A percentile compares a stretch with the other conserved stretches of the same genome.
phyloP scores from a whole-genome alignment of 2,329 filamentous ascomycete species.

The Cadophora luteo-olivacea region DNA sequence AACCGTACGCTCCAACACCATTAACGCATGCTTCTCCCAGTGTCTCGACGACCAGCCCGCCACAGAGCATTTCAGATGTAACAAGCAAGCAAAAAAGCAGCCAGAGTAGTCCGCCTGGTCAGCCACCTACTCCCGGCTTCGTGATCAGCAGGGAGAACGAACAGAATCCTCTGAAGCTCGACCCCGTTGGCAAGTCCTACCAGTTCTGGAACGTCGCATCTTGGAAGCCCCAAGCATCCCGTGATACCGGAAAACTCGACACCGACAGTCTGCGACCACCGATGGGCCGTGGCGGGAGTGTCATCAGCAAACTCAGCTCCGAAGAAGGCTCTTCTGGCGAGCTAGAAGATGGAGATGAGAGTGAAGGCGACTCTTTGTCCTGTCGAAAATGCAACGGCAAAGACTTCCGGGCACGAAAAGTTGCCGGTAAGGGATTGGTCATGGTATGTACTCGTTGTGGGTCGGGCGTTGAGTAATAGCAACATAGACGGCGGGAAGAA shows the following conservation, averaged over 20 bases:
- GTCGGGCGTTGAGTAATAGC: constrained; percentile 35
- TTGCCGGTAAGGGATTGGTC: constrained; percentile 57
- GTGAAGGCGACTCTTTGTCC: constrained; percentile 50
- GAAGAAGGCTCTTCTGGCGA: constrained; percentile 49
- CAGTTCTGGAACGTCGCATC: constrained; percentile 65
- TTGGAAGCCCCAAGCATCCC: constrained; percentile 49
- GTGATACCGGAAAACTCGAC: constrained; percentile 35
- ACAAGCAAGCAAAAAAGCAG: constrained; percentile 32
- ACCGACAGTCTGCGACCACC: constrained; percentile 31
- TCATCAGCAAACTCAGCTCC: constrained; percentile 63
- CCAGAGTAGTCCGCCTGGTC: constrained; percentile 23
- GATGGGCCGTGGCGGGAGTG: constrained; percentile 33
- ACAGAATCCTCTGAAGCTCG: constrained; percentile 48
- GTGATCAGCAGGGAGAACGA: constrained; percentile 54
- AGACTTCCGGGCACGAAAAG: constrained; percentile 67
- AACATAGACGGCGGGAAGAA: not conserved
- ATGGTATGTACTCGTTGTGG: constrained; percentile 68
- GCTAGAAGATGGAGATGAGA: constrained; percentile 48
- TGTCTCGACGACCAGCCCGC: constrained; percentile 39
- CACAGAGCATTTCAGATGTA: constrained; percentile 36
- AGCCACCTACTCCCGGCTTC: constrained; percentile 63
- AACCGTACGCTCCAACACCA: constrained; percentile 35
- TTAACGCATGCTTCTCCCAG: constrained; percentile 35
- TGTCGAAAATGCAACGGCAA: constrained; percentile 66
- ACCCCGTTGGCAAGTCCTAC: constrained; percentile 50